These are phyloP conservation scores for Yamagishiella unicocca DNA, from an alignment of 139 green algal genomes.

Conservation along the genomic window DNA sequence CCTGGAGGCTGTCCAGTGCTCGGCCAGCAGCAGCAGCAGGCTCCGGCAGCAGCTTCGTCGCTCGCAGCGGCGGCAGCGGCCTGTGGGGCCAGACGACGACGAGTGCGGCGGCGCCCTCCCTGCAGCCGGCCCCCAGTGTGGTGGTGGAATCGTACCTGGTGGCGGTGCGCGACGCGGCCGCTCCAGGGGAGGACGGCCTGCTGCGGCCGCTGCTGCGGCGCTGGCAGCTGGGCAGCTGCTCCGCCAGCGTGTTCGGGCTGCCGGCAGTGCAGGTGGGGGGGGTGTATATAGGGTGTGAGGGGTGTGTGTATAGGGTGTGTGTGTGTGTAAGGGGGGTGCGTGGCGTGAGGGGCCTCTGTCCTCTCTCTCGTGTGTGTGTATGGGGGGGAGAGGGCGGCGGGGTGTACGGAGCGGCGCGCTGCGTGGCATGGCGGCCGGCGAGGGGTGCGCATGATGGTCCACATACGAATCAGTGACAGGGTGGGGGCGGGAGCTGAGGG, in stretches of 20 bases:
- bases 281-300: no score
- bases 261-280: conserved; percentile 60
- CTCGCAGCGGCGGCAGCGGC: neutral
- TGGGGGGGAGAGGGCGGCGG: no score
- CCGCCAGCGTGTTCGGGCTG: conserved; percentile 59
- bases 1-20: neutral
- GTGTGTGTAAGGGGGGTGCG: no score
- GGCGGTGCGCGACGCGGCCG: conserved; percentile 52
- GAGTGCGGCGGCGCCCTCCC: neutral
- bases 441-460: no score
- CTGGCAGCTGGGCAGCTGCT: conserved; percentile 59
- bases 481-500: no score
- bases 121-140: neutral
- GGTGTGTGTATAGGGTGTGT: no score
- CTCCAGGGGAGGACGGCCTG: conserved; percentile 54
- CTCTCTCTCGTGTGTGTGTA: no score
- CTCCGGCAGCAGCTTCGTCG: neutral
- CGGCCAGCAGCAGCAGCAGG: neutral
- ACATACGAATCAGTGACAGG: no score
- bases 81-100: neutral
- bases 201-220: conserved; percentile 71
- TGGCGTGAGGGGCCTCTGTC: no score
- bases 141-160: conserved; percentile 60
- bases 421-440: no score
- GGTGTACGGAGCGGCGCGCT: no score